phyloP scores from a whole-genome alignment of 2,329 filamentous ascomycete species.

The Ophiostoma quercus region DNA sequence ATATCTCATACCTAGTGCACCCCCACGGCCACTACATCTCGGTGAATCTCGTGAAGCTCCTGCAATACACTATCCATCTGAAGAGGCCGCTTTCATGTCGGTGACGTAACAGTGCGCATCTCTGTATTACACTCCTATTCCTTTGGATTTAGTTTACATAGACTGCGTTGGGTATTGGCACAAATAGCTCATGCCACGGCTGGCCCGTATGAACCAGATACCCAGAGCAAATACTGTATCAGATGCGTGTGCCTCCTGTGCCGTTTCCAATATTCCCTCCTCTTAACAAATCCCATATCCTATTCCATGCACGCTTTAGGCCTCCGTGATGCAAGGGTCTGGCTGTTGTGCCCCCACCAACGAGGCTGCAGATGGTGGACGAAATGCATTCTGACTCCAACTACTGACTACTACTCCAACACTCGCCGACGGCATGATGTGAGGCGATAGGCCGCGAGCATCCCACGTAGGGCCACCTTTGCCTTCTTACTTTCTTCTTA shows the following conservation, averaged over 20 bases:
- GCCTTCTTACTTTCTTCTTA: too few species aligned
- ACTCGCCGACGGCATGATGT: neutral
- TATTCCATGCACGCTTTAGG: neutral
- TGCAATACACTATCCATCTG: too few species aligned
- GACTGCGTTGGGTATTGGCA: too few species aligned
- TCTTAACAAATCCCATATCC: neutral
- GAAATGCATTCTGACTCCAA: too few species aligned
- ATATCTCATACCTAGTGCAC: too few species aligned
- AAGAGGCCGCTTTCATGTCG: neutral
- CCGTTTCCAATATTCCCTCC: neutral
- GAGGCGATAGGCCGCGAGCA: constrained; percentile 12
- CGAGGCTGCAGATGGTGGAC: neutral
- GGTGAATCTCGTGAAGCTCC: too few species aligned
- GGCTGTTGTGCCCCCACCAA: neutral
- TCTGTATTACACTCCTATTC: neutral
- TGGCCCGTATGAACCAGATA: neutral
- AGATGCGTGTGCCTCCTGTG: neutral
- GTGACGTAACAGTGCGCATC: neutral
- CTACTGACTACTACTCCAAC: too few species aligned
- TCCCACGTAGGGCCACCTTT: constrained; percentile 18
- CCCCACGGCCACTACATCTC: too few species aligned
- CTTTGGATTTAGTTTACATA: too few species aligned
- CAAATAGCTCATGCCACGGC: neutral
- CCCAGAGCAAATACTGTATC: neutral
- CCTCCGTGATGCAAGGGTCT: constrained; percentile 1